Evolutionary conservation across 257 asterid genomes (phyloP).

Genomic region (Verbena officinalis): DNA sequence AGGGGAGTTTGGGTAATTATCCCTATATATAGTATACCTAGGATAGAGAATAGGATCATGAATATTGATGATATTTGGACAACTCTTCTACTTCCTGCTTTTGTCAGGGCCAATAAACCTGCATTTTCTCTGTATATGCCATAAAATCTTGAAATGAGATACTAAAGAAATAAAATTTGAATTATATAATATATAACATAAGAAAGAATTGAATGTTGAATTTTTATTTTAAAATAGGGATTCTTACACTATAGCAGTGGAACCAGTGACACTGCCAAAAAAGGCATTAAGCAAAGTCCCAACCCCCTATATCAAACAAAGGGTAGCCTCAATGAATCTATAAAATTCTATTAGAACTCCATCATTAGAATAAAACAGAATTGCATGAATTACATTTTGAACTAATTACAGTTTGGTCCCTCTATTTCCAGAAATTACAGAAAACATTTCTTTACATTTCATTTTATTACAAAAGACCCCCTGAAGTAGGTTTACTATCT

Average conservation of each 20-base stretch:
- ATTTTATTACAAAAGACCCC: no score
- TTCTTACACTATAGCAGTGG: conserved; percentile 67
- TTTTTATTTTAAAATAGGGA: background rate
- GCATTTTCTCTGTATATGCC: conserved; percentile 61
- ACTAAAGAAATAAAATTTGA: background rate
- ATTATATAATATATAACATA: no score
- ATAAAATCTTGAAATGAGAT: background rate
- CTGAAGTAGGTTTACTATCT: no score
- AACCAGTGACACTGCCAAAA: conserved; percentile 70
- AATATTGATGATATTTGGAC: conserved; percentile 68
- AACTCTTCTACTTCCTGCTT: conserved; percentile 80
- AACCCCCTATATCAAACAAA: background rate
- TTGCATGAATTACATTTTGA: no score
- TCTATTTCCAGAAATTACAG: no score
- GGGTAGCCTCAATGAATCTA: no score
- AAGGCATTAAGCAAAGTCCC: conserved; percentile 44
- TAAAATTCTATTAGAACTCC: background rate
- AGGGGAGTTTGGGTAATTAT: no score
- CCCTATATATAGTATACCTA: no score
- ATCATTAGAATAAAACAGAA: background rate
- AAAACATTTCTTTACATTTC: no score
- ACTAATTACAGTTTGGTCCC: no score
- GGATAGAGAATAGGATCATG: conserved; percentile 76
- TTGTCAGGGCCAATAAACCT: conserved; percentile 78
- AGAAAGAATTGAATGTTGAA: background rate